Evolutionary conservation across 2,329 filamentous ascomycete species (phyloP), one percentile per base, ranked within the genome.

Genomic region (Sporothrix variecibatus): DNA sequence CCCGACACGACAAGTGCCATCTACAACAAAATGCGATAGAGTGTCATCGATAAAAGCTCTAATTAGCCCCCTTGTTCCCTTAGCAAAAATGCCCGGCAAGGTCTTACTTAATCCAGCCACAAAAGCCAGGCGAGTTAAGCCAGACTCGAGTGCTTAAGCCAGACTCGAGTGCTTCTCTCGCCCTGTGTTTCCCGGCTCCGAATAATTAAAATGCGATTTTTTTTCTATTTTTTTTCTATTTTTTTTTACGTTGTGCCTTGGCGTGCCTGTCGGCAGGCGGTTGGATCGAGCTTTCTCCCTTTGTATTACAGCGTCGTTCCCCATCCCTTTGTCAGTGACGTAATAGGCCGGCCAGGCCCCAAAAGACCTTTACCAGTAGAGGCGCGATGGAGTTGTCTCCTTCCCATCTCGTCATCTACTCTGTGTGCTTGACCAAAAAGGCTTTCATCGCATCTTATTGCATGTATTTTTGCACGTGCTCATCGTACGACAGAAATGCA

Each of bases 301-400:
- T 67, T 49, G 65, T 53, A 69, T 53, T 69, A 51, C 46, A 23
- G 40, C 20, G 23, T 26, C 17, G 11, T 34, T 31, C 43, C 26
- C 17, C 65, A 51, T 69, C 67, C 46, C 67, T 53, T 69, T 68
- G 43, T 38, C 34, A 53, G 67, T 69, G 67, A 69, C 67, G 67
- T 69, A 69, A 69, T 69, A 56, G 46, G 67, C 67, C 20, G 20
- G 23, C 62, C 38, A 67, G 62, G 62, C 62, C 38, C 23, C 15
- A 12, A 17, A 12, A 65, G 23, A 17, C 3, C n/a, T 43, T 17
- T 17, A 9, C 28, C 68, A 43, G 51, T 51, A 51, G 23, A 69
- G 67, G 67, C 28, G 67, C 65, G 43, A 51, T 51, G 40, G 40
- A 51, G 65, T 6, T n/a, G n/a, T 17, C 8, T 51, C 23, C n/a